These are phyloP conservation scores for Trichophyton equinum DNA, from an alignment of 2,329 filamentous ascomycete genomes.

Conservation along the genomic window DNA sequence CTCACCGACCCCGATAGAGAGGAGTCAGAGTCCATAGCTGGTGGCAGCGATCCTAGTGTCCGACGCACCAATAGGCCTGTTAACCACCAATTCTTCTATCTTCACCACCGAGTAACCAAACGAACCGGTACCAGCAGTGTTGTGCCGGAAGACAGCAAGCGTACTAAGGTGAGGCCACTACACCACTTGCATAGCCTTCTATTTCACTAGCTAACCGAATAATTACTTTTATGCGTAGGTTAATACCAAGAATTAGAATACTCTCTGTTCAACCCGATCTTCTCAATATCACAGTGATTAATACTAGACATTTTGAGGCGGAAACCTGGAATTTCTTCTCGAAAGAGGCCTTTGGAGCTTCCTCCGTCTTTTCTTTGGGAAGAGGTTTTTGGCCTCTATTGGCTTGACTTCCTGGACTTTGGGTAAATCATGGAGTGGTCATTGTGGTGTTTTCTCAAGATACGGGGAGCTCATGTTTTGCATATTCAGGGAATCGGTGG, in stretches of 20 bases:
- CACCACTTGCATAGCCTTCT: neutral
- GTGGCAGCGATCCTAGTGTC: neutral
- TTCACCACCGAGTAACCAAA: neutral
- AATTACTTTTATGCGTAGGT: neutral
- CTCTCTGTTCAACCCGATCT: neutral
- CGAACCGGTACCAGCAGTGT: neutral
- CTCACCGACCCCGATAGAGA: neutral
- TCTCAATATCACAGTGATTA: neutral
- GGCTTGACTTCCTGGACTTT: neutral
- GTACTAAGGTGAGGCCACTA: neutral
- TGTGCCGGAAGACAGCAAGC: neutral
- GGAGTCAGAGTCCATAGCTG: neutral
- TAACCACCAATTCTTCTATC: conserved; percentile 1
- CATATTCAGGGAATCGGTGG: too few species aligned
- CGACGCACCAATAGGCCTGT: neutral
- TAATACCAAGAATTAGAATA: too few species aligned
- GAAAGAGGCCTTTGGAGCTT: neutral
- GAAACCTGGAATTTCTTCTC: neutral
- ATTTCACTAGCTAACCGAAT: too few species aligned
- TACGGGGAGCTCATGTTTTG: neutral
- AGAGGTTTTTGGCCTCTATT: neutral
- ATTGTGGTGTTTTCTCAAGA: neutral
- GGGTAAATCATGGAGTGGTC: neutral
- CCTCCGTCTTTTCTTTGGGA: neutral
- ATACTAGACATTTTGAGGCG: neutral